Conservation (phyloP, 768 basidiomycete species). For the Mycena galopus region DNA sequence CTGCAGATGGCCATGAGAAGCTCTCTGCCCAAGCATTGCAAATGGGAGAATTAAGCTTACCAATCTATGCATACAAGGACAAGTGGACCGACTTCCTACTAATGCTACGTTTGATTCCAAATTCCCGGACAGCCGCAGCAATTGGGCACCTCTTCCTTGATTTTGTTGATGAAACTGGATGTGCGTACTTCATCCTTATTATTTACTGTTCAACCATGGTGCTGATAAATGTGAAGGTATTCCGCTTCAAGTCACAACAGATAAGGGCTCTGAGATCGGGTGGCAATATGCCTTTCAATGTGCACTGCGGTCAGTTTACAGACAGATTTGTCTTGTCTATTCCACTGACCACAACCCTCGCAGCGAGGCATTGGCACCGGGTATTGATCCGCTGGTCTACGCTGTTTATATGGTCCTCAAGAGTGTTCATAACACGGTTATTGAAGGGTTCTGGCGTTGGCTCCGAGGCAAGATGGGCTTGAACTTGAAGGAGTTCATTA, state of each 20-base stretch:
- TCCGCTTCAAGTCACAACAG: slow-evolving; percentile 44
- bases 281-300: slow-evolving; percentile 37
- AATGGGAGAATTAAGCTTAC: slow-evolving; percentile 46
- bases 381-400: slow-evolving; percentile 38
- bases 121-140: slow-evolving; percentile 38
- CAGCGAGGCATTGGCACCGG: slow-evolving; percentile 40
- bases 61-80: slow-evolving; percentile 36
- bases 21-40: slow-evolving; percentile 39
- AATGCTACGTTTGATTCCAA: slow-evolving; percentile 42
- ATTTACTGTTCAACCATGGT: not conserved
- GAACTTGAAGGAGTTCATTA: not conserved
- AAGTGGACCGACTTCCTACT: slow-evolving; percentile 38
- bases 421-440: slow-evolving; percentile 47
- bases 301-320: not conserved
- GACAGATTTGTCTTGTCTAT: not conserved
- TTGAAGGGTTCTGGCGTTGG: slow-evolving; percentile 47
- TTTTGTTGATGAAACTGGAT: slow-evolving; percentile 43
- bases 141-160: slow-evolving; percentile 51
- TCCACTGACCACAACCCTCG: not conserved
- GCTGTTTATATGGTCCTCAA: slow-evolving; percentile 37
- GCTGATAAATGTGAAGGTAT: slow-evolving; percentile 34
- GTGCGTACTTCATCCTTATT: slow-evolving; percentile 28
- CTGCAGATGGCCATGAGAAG: slow-evolving; percentile 48
- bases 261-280: slow-evolving; percentile 49
- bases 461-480: not conserved